Conservation (phyloP, 345 rosid genomes). For the Lumnitzera littorea region DNA sequence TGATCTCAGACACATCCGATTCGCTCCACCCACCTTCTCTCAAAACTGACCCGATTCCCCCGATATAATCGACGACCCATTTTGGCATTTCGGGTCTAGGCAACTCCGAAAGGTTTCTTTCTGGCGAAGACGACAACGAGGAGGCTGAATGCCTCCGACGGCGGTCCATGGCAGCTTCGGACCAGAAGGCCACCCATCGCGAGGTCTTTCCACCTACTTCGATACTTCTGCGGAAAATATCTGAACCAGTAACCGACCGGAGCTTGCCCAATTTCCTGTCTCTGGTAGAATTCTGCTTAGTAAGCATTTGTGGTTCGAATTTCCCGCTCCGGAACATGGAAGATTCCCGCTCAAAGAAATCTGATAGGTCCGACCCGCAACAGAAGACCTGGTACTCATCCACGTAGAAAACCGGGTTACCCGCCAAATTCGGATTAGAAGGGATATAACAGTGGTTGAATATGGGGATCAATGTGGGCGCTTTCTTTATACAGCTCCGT, state of each 20-base stretch:
- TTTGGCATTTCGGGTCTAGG: constrained; percentile 59
- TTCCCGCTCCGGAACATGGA: constrained; percentile 49
- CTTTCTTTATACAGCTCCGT: constrained; percentile 74
- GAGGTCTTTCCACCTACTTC: constrained; percentile 55
- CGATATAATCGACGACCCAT: constrained; percentile 81
- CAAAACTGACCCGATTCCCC: constrained; percentile 70
- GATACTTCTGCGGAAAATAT: constrained; percentile 54
- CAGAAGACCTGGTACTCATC: constrained; percentile 87
- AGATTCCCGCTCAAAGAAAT: constrained; percentile 79
- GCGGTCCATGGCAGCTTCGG: constrained; percentile 73
- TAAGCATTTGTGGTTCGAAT: constrained; percentile 32
- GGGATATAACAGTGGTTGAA: constrained; percentile 93
- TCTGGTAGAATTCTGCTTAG: constrained; percentile 56
- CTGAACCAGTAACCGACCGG: constrained; percentile 11
- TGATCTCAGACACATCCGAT: constrained; percentile 65
- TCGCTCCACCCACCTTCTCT: constrained; percentile 91
- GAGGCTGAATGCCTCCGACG: constrained; percentile 66
- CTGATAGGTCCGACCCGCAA: constrained; percentile 91
- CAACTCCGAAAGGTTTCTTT: constrained; percentile 30
- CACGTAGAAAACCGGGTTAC: constrained; percentile 91
- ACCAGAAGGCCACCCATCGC: constrained; percentile 99
- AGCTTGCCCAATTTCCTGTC: constrained; percentile 45
- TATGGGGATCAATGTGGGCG: constrained; percentile 85
- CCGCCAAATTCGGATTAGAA: constrained; percentile 76
- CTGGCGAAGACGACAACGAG: constrained; percentile 35